Percentiles rank a stretch among this genome's conserved stretches.
These are phyloP conservation scores for Ophiostoma ips DNA, from an alignment of 2,329 filamentous ascomycete genomes.

Conservation along the genomic window DNA sequence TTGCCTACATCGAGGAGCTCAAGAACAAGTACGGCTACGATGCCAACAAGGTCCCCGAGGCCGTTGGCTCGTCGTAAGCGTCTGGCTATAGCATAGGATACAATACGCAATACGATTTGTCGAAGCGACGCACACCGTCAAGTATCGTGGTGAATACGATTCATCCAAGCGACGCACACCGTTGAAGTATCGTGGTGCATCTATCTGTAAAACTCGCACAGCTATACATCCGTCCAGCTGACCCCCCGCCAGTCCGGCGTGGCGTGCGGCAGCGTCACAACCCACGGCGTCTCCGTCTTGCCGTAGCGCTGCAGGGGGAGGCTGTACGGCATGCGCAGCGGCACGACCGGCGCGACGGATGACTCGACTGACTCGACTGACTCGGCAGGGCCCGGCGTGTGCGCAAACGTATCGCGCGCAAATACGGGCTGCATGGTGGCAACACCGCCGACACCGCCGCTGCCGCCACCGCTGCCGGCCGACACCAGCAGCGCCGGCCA, in stretches of 20 bases:
- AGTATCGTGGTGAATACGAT: too few relatives aligned
- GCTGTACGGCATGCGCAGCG: constrained; percentile 71
- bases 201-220: too few relatives aligned
- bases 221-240: constrained; percentile 21
- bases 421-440: constrained; percentile 57
- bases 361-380: background rate
- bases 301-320: constrained; percentile 57
- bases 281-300: constrained; percentile 59
- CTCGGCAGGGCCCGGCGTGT: too few relatives aligned
- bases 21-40: constrained; percentile 58
- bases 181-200: too few relatives aligned
- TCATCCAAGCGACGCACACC: too few relatives aligned
- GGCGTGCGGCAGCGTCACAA: constrained; percentile 43
- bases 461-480: too few relatives aligned
- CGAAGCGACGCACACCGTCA: too few relatives aligned
- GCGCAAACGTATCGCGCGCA: constrained; percentile 38
- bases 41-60: constrained; percentile 47
- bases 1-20: constrained; percentile 55
- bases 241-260: constrained; percentile 48
- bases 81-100: background rate
- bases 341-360: constrained; percentile 33
- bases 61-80: constrained; percentile 24
- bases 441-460: too few relatives aligned
- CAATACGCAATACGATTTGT: background rate
- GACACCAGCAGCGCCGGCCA: constrained; percentile 51